Evolutionary conservation across 495 filamentous ascomycete genomes (phyloP), one percentile per base, ranked within the genome.

Genomic region (Penicillium silybi): DNA sequence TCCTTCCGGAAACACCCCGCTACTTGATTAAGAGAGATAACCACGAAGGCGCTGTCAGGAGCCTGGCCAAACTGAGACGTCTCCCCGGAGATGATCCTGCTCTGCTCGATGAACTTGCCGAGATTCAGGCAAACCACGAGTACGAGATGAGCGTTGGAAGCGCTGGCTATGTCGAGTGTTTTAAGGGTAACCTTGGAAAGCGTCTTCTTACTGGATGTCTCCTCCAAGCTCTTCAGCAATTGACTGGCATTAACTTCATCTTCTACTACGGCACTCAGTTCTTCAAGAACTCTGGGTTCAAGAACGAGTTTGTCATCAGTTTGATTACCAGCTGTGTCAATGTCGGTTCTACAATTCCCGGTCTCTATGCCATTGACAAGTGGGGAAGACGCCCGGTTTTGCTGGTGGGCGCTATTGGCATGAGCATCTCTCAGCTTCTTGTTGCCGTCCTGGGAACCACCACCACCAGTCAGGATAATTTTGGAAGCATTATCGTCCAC

Each of bases 1-100:
- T 88, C 17, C 82, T 95, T n/a, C 89, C 89, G 0, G 89, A 95
- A 59, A 89, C 88, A 4, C 89, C 89, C 4, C 82, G 89, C 34
- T 95, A 74, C 67, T 71, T 84, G 53, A 85, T 92, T 74, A 90
- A 87, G 77, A 73, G 77, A 20, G 84, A 79, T 17, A 65, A 80
- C 22, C 66, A 80, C 48, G 81, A 88, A 17, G 69, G 73, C 40
- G 89, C 89, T 17, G 75, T 78, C 8, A 74, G 65, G 34, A 66
- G 84, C 7, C 82, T 93, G n/a, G 67, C 78, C 22, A 70, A 62
- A 39, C 80, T 93, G 22, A 85, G 88, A 44, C 75, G 83, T 43
- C 75, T 90, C 35, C 75, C 80, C 0, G 35, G 70, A 1, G 79
- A 84, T 48, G 78, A 87, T 52, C 76, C 81, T 0, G 76, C 80